Evolutionary conservation across 306 rosid species (phyloP).

Genomic region (Dalbergia oliveri): DNA sequence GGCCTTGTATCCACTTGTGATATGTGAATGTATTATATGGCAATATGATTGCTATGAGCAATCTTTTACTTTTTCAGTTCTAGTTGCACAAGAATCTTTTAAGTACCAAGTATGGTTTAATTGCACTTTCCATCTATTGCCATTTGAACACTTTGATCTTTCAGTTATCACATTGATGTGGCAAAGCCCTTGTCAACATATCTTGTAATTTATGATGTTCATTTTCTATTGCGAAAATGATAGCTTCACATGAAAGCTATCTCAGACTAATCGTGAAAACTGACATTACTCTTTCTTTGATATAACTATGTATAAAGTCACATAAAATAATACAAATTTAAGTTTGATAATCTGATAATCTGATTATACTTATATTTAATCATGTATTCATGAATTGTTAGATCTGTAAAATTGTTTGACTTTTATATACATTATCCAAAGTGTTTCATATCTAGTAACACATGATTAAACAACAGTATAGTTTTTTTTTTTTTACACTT

Average conservation of each 20-base stretch:
- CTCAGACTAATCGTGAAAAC: background rate
- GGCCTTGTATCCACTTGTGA: background rate
- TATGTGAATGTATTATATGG: conserved; percentile 36
- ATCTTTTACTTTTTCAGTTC: conserved; percentile 19
- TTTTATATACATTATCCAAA: too few relatives aligned
- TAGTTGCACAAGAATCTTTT: background rate
- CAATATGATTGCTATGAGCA: conserved; percentile 9
- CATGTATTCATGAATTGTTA: too few relatives aligned
- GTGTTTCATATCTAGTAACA: too few relatives aligned
- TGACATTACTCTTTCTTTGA: background rate
- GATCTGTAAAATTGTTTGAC: too few relatives aligned
- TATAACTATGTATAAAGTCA: too few relatives aligned
- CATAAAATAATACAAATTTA: too few relatives aligned
- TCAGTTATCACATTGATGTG: too few relatives aligned
- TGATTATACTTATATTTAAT: too few relatives aligned
- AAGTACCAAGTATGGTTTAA: conserved; percentile 6
- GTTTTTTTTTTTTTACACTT: too few relatives aligned
- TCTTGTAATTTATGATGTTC: background rate
- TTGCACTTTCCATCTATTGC: background rate
- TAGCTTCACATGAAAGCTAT: background rate
- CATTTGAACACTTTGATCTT: conserved; percentile 4
- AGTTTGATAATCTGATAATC: too few relatives aligned
- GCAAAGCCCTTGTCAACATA: too few relatives aligned
- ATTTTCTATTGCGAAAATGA: background rate
- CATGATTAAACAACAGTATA: too few relatives aligned